These are phyloP conservation scores for Piedraia hortae DNA, from an alignment of 2,329 filamentous ascomycete species.

Conservation along the genomic window DNA sequence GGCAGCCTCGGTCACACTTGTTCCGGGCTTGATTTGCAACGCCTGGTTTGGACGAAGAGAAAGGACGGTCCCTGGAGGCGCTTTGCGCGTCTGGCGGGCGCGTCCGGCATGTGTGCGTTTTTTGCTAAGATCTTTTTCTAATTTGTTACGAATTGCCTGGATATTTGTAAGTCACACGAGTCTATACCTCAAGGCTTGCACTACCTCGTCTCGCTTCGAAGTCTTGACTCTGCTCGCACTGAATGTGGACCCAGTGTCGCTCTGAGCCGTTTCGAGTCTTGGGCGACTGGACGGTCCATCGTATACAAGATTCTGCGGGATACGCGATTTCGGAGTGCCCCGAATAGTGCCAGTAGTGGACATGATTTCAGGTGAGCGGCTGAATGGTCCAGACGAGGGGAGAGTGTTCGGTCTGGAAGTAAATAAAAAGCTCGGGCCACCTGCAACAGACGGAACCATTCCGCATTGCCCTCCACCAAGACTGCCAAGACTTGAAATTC, in stretches of 20 bases:
- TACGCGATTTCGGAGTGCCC: constrained; percentile 35
- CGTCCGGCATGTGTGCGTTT: constrained; percentile 64
- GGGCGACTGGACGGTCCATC: constrained; percentile 42
- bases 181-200: background rate
- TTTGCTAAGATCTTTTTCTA: constrained; percentile 93
- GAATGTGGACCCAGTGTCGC: constrained; percentile 40
- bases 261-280: constrained; percentile 29
- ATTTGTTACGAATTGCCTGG: constrained; percentile 84
- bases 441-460: background rate
- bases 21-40: constrained; percentile 86
- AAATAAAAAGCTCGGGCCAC: constrained; percentile 1
- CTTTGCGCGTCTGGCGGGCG: constrained; percentile 67
- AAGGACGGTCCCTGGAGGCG: constrained; percentile 82
- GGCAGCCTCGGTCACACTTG: constrained; percentile 81
- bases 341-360: constrained; percentile 36
- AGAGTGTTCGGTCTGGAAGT: too few relatives aligned
- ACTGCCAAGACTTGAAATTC: too few relatives aligned
- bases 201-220: constrained; percentile 91
- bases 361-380: constrained; percentile 16
- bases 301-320: constrained; percentile 16
- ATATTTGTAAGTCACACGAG: background rate
- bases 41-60: constrained; percentile 86
- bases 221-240: constrained; percentile 91
- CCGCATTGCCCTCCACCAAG: constrained; percentile 1
- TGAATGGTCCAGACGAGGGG: constrained; percentile 1